phyloP scores from a whole-genome alignment of 2,329 filamentous ascomycete genomes.

The Fusarium bulbicola region DNA sequence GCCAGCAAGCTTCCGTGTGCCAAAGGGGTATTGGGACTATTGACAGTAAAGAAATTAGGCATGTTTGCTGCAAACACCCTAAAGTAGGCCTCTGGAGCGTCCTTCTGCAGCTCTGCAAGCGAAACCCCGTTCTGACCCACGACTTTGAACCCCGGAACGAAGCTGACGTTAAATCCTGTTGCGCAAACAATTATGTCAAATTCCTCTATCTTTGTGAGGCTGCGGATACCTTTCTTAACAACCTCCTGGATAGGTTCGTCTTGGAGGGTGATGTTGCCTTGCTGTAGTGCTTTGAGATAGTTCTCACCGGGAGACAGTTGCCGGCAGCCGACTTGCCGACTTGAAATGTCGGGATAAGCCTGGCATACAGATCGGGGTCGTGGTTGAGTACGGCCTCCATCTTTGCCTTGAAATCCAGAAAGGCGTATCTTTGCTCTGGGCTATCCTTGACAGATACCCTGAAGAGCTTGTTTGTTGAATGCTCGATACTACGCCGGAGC shows the following conservation, averaged over 20 bases:
- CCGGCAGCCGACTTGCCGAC: not conserved
- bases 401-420: not conserved
- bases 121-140: not conserved
- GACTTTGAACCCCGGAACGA: not conserved
- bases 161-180: not conserved
- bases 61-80: not conserved
- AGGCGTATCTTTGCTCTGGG: not conserved
- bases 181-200: slow-evolving; percentile 11
- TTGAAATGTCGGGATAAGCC: not conserved
- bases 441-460: not conserved
- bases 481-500: not conserved
- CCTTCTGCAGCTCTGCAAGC: not conserved
- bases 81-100: not conserved
- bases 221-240: not conserved
- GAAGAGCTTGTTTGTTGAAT: not conserved
- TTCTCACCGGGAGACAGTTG: slow-evolving; percentile 1
- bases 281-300: not conserved
- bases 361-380: not conserved
- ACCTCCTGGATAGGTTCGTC: not conserved
- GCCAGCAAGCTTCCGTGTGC: not conserved
- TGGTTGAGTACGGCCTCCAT: not conserved
- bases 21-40: not conserved
- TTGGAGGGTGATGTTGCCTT: not conserved
- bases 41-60: slow-evolving; percentile 1
- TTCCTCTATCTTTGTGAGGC: not conserved